Evolutionary conservation across 495 filamentous ascomycete species (phyloP).

Genomic region (Xylaria nigripes): DNA sequence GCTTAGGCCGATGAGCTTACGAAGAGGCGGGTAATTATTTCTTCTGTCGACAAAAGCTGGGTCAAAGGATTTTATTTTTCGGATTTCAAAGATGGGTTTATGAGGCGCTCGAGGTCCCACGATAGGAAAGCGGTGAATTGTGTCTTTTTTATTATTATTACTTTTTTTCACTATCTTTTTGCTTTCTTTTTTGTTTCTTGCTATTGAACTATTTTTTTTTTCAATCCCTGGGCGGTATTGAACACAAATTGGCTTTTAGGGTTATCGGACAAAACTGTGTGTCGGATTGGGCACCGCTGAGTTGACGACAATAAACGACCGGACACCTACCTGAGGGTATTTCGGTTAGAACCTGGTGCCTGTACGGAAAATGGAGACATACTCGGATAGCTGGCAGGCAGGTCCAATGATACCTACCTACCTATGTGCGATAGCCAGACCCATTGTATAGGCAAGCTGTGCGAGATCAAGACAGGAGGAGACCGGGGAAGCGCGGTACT

Average conservation of each 20-base stretch:
- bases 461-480: slow-evolving; percentile 2
- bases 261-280: not conserved
- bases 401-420: not conserved
- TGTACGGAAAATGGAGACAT: slow-evolving; percentile 8
- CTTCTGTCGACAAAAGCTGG: slow-evolving; percentile 5
- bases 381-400: not conserved
- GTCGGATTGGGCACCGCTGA: slow-evolving; percentile 7
- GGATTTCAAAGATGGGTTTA: not conserved
- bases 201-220: not conserved
- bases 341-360: not conserved
- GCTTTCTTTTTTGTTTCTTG: not conserved
- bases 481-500: not conserved
- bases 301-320: not conserved
- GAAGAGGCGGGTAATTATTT: slow-evolving; percentile 9
- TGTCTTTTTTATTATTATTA: not conserved
- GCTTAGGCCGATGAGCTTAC: slow-evolving; percentile 5
- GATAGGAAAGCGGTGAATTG: slow-evolving; percentile 4
- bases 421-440: slow-evolving; percentile 4
- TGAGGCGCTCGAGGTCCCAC: slow-evolving; percentile 3
- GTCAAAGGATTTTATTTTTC: slow-evolving; percentile 1
- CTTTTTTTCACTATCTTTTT: not conserved
- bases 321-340: not conserved
- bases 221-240: not conserved
- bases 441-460: not conserved
- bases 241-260: not conserved